Base-by-base conservation (phyloP, 2,329 filamentous ascomycete genomes). In the Aspergillus sp. region DNA sequence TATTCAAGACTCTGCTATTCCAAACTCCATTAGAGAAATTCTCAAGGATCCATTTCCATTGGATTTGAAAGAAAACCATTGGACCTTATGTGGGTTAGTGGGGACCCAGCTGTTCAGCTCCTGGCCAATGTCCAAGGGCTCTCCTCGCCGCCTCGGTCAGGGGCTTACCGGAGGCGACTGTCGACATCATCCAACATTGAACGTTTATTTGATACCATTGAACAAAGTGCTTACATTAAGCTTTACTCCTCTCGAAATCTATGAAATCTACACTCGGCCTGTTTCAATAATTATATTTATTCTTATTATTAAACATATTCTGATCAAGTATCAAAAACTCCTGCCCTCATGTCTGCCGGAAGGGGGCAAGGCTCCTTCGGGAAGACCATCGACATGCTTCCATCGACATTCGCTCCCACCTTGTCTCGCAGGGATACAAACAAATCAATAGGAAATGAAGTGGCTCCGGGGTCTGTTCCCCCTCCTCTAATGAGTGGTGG, bases 381-480 rank as follows among this genome's bases (percentile, higher is more conserved):
- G 12, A 45, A 40, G 35, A 41, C 46, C 15, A 43, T 52, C 35
- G 43, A 49, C 27, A 74, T 74, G 71, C 70, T 74, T 21, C 66
- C 71, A 6, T 71, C 72, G 12, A 64, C 70, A 6, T 74, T 74
- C 57, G 64, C 65, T 37, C 70, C 70, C 14, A 69, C 66, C 31
- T 57, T 74, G 25, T 59, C 70, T 47, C 70, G 72, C 57, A 66
- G 72, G 55, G 72, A 74, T 54, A 73, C 72, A 8, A 62, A 61
- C 50, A 74, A 73, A 61, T 73, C 72, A 15, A 62, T 64, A 37
- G 69, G 69, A 33, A 63, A 70, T 63, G 70, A 73, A 21, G 55
- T 37, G 46, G 25, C 55, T 12, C 57, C 64, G 51, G 65, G 63
- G 23, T 54, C 60, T 27, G 64, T 72, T 25, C 70, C 73, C 44